Base-by-base conservation (phyloP, 352 stramenopile genomes). In the Phytophthora litchii region DNA sequence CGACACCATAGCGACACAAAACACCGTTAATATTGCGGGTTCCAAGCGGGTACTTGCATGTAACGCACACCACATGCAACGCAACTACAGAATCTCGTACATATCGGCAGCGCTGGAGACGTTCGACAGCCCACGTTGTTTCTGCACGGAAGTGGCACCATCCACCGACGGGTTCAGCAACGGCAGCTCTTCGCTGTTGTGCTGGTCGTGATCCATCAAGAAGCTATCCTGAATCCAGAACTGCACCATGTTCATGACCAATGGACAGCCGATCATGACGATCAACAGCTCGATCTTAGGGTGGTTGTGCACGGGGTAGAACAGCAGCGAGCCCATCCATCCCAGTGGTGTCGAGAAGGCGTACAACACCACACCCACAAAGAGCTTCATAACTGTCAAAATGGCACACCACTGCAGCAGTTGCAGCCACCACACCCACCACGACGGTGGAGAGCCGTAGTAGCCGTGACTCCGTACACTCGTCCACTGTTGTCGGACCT, bases 221-320 rank as follows among this genome's bases (percentile, higher is more conserved):
- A 92, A 92, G 43, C 77, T 90, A 49, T 92, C 83, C 50, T 90
- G 83, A 66, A 90, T 84, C 84, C 84, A 93, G 67, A 93, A 93
- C 49, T 93, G 84, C 38, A 92, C 76, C 76, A 89, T 88, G 66
- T 93, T 93, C 82, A 93, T 91, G 36, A 91, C 72, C 32, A 90
- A 57, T n/a, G 84, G 84, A 47, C 84, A 93, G 51, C 78, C 80
- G 27, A 93, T 90, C 84, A 93, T 93, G 44, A 93, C 84, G 55
- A 93, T 86, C 25, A 93, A 53, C 17, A 93, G 66, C 66, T 93
- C 84, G 25, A 91, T 63, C 67, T 90, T 88, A 4, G 84, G 84
- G 54, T 91, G 72, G 44, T 80, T 65, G 55, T 78, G 82, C 37
- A 91, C 72, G 21, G 82, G 82, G 51, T 72, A 88, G 60, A 93